phyloP scores from a whole-genome alignment of 2,329 filamentous ascomycete species.

The Spiromastix sp. region DNA sequence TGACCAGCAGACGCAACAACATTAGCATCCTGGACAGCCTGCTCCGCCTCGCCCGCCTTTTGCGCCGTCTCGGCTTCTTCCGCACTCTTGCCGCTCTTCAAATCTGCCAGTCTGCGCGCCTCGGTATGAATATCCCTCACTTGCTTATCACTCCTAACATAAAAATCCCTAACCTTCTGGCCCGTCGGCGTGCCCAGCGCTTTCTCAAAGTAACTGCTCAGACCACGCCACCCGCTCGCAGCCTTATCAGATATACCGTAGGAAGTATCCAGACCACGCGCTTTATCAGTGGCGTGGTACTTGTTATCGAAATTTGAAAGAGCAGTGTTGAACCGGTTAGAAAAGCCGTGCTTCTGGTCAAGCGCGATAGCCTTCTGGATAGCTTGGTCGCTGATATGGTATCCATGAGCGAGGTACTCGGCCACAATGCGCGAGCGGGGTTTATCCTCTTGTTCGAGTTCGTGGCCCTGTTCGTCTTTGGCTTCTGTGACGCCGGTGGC shows the following conservation, averaged over 20 bases:
- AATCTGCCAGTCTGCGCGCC: slow-evolving; percentile 73
- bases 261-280: slow-evolving; percentile 70
- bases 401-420: slow-evolving; percentile 94
- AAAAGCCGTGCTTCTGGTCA: slow-evolving; percentile 82
- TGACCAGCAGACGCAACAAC: slow-evolving; percentile 11
- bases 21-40: slow-evolving; percentile 11
- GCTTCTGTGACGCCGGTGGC: slow-evolving; percentile 42
- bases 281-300: slow-evolving; percentile 79
- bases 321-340: slow-evolving; percentile 64
- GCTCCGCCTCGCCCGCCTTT: neutral
- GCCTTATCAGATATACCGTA: slow-evolving; percentile 74
- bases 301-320: slow-evolving; percentile 71
- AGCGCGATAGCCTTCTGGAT: slow-evolving; percentile 77
- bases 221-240: slow-evolving; percentile 52
- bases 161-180: slow-evolving; percentile 79
- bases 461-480: slow-evolving; percentile 41
- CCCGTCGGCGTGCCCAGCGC: slow-evolving; percentile 78
- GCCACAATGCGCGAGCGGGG: slow-evolving; percentile 85
- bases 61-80: slow-evolving; percentile 24
- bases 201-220: slow-evolving; percentile 91
- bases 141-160: slow-evolving; percentile 73
- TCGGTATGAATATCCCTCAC: slow-evolving; percentile 90
- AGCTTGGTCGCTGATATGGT: slow-evolving; percentile 66
- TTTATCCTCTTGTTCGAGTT: slow-evolving; percentile 93
- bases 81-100: slow-evolving; percentile 54